These are phyloP conservation scores for Flaveria robusta DNA, from an alignment of 129 eudicot genomes.

Conservation along the genomic window DNA sequence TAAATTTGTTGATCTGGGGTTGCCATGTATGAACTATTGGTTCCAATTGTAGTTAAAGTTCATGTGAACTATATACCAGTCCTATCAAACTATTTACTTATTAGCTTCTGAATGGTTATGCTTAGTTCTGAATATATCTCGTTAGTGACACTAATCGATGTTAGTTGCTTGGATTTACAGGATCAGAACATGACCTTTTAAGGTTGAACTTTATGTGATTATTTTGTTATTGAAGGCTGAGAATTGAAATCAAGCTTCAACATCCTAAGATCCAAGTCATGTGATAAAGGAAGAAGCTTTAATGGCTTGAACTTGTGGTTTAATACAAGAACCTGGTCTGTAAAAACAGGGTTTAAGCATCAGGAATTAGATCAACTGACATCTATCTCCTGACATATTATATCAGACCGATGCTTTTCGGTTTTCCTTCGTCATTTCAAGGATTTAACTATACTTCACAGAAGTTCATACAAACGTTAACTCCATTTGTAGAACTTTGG, in stretches of 20 bases:
- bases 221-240: conserved; percentile 5
- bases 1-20: conserved; percentile 5
- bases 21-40: background rate
- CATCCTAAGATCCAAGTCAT: conserved; percentile 15
- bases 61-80: background rate
- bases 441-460: conserved; percentile 21
- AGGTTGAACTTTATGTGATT: conserved; percentile 2
- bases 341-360: conserved; percentile 13
- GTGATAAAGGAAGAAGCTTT: conserved; percentile 30
- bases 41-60: background rate
- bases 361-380: conserved; percentile 15
- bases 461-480: conserved; percentile 24
- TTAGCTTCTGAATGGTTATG: background rate
- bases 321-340: conserved; percentile 17
- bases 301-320: conserved; percentile 20
- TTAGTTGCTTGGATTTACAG: conserved; percentile 18
- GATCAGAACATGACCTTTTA: conserved; percentile 4
- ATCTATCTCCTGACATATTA: background rate
- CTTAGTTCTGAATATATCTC: background rate
- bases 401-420: background rate
- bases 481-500: conserved; percentile 26
- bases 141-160: conserved; percentile 15
- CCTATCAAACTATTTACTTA: background rate
- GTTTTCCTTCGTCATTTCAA: conserved; percentile 12
- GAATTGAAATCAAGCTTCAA: conserved; percentile 26